Evolutionary conservation across 371 early-diverging fungal species (phyloP), one percentile per base, ranked within the genome.

Genomic region (Blyttiomyces sp.): DNA sequence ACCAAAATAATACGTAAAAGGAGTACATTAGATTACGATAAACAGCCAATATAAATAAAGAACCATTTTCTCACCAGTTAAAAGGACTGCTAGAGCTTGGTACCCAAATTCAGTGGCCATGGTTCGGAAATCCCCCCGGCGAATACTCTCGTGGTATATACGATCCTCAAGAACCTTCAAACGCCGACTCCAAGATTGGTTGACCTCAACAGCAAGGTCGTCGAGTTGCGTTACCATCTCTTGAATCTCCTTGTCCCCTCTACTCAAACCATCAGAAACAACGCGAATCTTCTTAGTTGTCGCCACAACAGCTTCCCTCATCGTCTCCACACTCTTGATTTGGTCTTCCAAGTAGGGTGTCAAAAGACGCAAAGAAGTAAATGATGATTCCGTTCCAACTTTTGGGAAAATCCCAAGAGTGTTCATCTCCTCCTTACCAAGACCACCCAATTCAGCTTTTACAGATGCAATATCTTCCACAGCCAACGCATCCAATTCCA

Each of bases 201-300:
- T 57, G 7, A 57, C 57, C 3, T 57, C 48, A 9, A 46, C 48
- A 21, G 57, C 57, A n/a, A 57, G 16, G 23, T 57, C 48, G 34
- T 57, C 57, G 19, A 57, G 13, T 21, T 34, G 7, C 31, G 16
- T 44, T 23, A 57, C 57, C 57, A 57, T 57, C 34, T 46, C n/a
- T 6, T 26, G 23, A 3, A 34, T 57, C 21, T 21, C 3, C 34
- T 48, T 26, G 21, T 57, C 57, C 26, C 9, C 17, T 30, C 44
- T 34, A 4, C 27, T 36, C 6, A 7, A 36, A 26, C 13, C 19
- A 9, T 35, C 16, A 31, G 31, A 53, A 53, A 31, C 13, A 4
- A 19, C 9, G 23, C 21, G 9, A 9, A 46, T 16, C 23, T 46
- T 46, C 46, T 21, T 7, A 21, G 7, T 19, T 4, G 35, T 13